Evolutionary conservation across 2,329 filamentous ascomycete genomes (phyloP), one percentile per base, ranked within the genome.

Genomic region (Thermothelomyces thermophilus): DNA sequence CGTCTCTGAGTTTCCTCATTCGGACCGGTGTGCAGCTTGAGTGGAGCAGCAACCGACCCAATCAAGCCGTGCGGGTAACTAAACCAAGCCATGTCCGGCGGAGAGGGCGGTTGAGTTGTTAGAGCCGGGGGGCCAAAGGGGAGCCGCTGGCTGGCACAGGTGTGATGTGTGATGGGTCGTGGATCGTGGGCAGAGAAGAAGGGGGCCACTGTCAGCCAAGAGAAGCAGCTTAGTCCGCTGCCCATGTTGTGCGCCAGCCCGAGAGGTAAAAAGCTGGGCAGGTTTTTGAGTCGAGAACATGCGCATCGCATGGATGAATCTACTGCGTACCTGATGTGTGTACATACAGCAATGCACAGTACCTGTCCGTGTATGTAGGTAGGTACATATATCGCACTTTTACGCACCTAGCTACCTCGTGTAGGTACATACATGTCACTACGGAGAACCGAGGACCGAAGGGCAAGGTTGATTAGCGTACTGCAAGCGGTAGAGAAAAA

Each of bases 31-130:
- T 58, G 58, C 58, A 57, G 56, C 30, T 46, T 41, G 3, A 44
- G 58, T 60, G 56, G 58, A 60, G 58, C 40, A 54, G 46, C 41
- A 34, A 19, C 22, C 26, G 52, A 30, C 46, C 56, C 56, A 60
- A 60, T 60, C 56, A 59, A 55, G 46, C 40, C 24, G n/a, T n/a
- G n/a, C n/a, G n/a, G 28, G 24, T 46, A 30, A 22, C 22, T 33
- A 48, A 49, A 44, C 36, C 36, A 49, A 46, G 44, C 42, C 41
- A 49, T 48, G 50, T 41, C 35, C 39, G 47, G 41, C 40, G 50
- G 44, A 46, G 44, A 34, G 34, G 41, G 41, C 33, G 49, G 42
- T 43, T 48, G 33, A 45, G 30, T 28, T 24, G 41, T 43, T 43
- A 28, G 51, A 36, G 44, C n/a, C 35, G 31, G 50, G 46, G 19